A percentile compares a stretch with the other conserved stretches of the same genome.
These are phyloP conservation scores for Torulaspora delbrueckii DNA, from an alignment of 805 yeast species.

Conservation along the genomic window DNA sequence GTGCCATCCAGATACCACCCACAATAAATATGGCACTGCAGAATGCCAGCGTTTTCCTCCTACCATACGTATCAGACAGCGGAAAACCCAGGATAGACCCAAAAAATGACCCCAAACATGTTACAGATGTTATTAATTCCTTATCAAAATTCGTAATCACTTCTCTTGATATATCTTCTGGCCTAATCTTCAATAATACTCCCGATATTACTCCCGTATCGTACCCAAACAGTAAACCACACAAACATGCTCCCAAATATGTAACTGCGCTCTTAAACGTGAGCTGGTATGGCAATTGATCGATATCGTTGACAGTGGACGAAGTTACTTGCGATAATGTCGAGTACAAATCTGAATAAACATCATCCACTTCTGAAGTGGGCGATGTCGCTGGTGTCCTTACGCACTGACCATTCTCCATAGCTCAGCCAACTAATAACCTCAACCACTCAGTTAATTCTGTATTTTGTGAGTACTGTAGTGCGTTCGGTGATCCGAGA, in stretches of 20 bases:
- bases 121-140: slow-evolving; percentile 43
- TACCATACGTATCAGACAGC: slow-evolving; percentile 47
- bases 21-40: slow-evolving; percentile 45
- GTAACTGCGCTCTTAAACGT: slow-evolving; percentile 20
- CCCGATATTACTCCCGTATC: slow-evolving; percentile 64
- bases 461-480: background rate
- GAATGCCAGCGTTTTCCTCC: slow-evolving; percentile 37
- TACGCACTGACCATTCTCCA: background rate
- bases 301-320: slow-evolving; percentile 30
- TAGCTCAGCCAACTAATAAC: background rate
- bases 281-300: slow-evolving; percentile 26
- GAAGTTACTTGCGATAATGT: slow-evolving; percentile 28
- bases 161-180: slow-evolving; percentile 36
- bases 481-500: background rate
- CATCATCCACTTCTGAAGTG: slow-evolving; percentile 20
- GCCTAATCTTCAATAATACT: slow-evolving; percentile 44
- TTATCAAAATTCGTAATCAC: slow-evolving; percentile 35
- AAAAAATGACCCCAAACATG: slow-evolving; percentile 50
- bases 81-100: slow-evolving; percentile 50
- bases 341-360: slow-evolving; percentile 30
- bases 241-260: slow-evolving; percentile 42
- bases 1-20: slow-evolving; percentile 47
- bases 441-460: background rate
- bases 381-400: slow-evolving; percentile 2
- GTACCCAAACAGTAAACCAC: slow-evolving; percentile 60